Conservation (phyloP, 768 basidiomycete genomes). For the Hortiboletus flavorubellus region DNA sequence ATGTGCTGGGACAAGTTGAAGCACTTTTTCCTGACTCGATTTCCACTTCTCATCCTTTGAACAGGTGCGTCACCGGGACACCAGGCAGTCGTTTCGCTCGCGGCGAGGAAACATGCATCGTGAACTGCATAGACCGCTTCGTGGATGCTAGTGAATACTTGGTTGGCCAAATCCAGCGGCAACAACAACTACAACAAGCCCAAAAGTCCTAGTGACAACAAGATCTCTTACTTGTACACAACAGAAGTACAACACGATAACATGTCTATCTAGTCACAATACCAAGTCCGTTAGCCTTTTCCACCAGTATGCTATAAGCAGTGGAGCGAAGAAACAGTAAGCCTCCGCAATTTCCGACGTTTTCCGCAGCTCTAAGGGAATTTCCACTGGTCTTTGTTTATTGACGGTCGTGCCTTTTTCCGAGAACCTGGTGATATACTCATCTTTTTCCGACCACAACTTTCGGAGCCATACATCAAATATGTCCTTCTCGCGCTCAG, state of each 20-base stretch:
- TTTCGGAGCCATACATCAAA: constrained; percentile 86
- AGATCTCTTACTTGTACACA: constrained; percentile 1
- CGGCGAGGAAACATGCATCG: constrained; percentile 76
- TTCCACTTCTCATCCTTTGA: constrained; percentile 9
- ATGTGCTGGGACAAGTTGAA: constrained; percentile 90
- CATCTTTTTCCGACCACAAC: constrained; percentile 86
- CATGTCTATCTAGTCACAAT: constrained; percentile 10
- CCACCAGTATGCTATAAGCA: constrained; percentile 48
- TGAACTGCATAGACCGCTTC: constrained; percentile 91
- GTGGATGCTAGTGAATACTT: constrained; percentile 83
- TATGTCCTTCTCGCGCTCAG: constrained; percentile 51
- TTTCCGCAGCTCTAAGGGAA: constrained; percentile 58
- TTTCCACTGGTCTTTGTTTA: constrained; percentile 37
- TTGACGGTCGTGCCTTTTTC: constrained; percentile 45
- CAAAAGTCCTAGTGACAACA: constrained; percentile 11
- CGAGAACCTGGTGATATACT: constrained; percentile 64
- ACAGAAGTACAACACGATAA: constrained; percentile 7
- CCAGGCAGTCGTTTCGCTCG: constrained; percentile 77
- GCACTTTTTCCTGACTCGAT: constrained; percentile 19
- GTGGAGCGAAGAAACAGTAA: constrained; percentile 69
- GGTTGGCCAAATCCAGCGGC: constrained; percentile 58
- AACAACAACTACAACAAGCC: constrained; percentile 47
- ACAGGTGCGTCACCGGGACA: constrained; percentile 76
- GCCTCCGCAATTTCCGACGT: constrained; percentile 59
- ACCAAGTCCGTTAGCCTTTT: constrained; percentile 31